A percentile compares a stretch with the other conserved stretches of the same genome.
Conservation (phyloP, 352 stramenopile species). For the Globisporangium viniferum region DNA sequence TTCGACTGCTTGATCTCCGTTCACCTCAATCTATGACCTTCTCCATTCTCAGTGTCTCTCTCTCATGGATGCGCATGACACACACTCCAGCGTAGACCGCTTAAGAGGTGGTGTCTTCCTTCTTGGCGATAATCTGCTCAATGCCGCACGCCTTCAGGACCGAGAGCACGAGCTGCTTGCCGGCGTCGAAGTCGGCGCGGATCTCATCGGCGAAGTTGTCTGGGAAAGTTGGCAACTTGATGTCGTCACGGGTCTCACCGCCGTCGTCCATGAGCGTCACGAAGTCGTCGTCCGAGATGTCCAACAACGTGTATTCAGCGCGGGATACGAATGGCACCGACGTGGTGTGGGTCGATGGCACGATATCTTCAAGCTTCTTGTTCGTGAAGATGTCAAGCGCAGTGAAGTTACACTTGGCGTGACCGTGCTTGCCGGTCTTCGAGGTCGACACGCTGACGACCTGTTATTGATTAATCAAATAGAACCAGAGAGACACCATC, state of each 20-base stretch:
- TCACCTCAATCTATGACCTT: no score
- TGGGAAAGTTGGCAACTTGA: slow-evolving; percentile 96
- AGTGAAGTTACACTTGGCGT: slow-evolving; percentile 99
- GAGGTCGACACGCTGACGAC: slow-evolving; percentile 97
- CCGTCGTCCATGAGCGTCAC: slow-evolving; percentile 98
- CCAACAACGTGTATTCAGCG: slow-evolving; percentile 97
- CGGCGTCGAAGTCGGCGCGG: slow-evolving; percentile 93
- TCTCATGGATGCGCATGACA: slow-evolving; percentile 6
- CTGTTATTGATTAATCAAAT: not conserved
- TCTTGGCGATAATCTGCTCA: slow-evolving; percentile 98
- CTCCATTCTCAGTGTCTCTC: not conserved
- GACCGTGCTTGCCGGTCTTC: slow-evolving; percentile 99
- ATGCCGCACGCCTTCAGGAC: slow-evolving; percentile 97
- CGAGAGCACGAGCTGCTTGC: slow-evolving; percentile 95
- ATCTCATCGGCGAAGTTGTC: slow-evolving; percentile 97
- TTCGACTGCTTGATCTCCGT: not conserved
- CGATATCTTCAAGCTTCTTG: slow-evolving; percentile 99
- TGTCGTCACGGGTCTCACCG: slow-evolving; percentile 97
- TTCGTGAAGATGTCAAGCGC: slow-evolving; percentile 99
- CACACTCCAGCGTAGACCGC: not conserved
- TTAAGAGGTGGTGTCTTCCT: slow-evolving; percentile 80
- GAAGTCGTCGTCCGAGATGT: slow-evolving; percentile 98
- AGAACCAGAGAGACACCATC: not conserved
- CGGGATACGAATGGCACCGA: slow-evolving; percentile 97
- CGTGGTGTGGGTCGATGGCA: slow-evolving; percentile 98